Evolutionary conservation across 202 grass and related monocot species (phyloP), one percentile per base, ranked within the genome.

Genomic region (Bolboschoenoplectus hybrid): DNA sequence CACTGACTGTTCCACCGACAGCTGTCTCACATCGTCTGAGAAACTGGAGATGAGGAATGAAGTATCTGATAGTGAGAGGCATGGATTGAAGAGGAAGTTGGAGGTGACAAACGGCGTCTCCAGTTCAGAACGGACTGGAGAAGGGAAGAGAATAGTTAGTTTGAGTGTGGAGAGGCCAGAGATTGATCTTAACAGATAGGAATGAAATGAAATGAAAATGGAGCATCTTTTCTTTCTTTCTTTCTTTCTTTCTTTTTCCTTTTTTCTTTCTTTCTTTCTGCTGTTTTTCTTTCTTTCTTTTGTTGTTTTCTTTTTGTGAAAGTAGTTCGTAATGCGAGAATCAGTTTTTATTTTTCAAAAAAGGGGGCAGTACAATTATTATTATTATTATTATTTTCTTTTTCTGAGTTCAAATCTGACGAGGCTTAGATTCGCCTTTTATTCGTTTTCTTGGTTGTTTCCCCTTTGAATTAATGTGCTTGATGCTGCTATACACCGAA

Each of bases 171-270:
- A 84, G 81, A 80, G 73, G 61, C 67, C 89, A 69, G 88, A 88
- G 82, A 88, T 93, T 87, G 94, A 97, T 90, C 94, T 97, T 17
- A 97, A 93, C 82, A 96, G 82, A 84, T 96, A 93, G 89, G 53
- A 84, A 72, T 84, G 64, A 84, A 61, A 58, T 58, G 13, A 26
- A 26, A 26, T 26, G 26, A 26, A 26, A 26, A 83, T 83, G 81
- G 32, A 83, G 63, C 62, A 83, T 83, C 81, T 83, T 83, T 83
- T 63, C 52, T 67, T 83, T 68, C 47, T 51, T 60, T 84, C 57
- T 84, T 60, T 84, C 57, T 84, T 70, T 84, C 49, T 52, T 26
- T 26, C 26, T 26, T 26, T 67, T 64, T 83, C 53, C 32, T 51
- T 84, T 84, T 84, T 84, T 57, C 34, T 84, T 70, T 84, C 49